These are phyloP conservation scores for Knoxdaviesia proteae DNA, from an alignment of 2,329 filamentous ascomycete species.

Conservation along the genomic window DNA sequence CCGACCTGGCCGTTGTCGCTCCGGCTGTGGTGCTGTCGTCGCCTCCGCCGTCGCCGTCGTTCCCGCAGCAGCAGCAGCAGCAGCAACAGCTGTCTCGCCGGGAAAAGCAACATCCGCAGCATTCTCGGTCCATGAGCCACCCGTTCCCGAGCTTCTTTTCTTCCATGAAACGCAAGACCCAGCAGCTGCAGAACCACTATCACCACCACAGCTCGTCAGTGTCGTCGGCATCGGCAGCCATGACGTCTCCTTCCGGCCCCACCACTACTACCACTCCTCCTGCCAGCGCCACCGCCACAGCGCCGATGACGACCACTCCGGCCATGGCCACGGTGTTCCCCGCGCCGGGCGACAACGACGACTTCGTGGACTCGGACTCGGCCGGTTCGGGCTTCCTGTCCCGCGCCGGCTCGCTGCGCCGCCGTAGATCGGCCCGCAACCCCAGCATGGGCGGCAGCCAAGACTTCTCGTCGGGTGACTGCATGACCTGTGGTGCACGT, in stretches of 20 bases:
- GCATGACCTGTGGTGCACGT: slow-evolving; percentile 68
- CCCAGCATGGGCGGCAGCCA: slow-evolving; percentile 15
- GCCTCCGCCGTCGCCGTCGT: background rate
- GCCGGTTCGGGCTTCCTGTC: too few species aligned
- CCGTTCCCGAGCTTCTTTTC: slow-evolving; percentile 56
- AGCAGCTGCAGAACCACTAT: too few species aligned
- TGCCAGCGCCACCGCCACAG: too few species aligned
- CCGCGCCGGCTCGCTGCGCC: too few species aligned
- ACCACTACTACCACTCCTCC: slow-evolving; percentile 11
- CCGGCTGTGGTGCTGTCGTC: background rate
- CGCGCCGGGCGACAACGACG: too few species aligned
- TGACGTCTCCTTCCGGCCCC: slow-evolving; percentile 14
- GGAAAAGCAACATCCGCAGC: slow-evolving; percentile 8
- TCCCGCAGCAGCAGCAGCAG: background rate
- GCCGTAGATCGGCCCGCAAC: too few species aligned
- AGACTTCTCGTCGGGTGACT: slow-evolving; percentile 49
- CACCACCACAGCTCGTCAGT: too few species aligned
- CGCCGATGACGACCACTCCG: too few species aligned
- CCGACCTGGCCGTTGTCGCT: slow-evolving; percentile 4
- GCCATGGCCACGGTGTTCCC: too few species aligned
- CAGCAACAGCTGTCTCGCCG: background rate
- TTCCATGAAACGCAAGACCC: slow-evolving; percentile 29
- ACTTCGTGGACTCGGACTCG: too few species aligned
- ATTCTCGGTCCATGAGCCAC: slow-evolving; percentile 56
- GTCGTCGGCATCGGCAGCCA: slow-evolving; percentile 6